A percentile compares a stretch with the other conserved stretches of the same genome.
phyloP scores from a whole-genome alignment of 768 basidiomycete species.

The Amanita exitialis region DNA sequence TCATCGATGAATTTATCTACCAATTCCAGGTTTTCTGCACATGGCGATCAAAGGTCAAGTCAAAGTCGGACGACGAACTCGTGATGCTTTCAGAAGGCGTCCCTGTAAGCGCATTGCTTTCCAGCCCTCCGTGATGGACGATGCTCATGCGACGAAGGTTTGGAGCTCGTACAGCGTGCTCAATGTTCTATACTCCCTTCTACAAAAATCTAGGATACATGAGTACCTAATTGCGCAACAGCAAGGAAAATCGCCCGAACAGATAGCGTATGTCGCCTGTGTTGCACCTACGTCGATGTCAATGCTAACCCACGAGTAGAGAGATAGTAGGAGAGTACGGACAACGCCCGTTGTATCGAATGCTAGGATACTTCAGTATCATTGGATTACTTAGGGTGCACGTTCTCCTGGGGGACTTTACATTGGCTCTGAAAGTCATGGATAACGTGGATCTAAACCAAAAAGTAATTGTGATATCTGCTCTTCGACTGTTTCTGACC shows the following conservation, averaged over 20 bases:
- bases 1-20: conserved; percentile 96
- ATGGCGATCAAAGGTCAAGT: conserved; percentile 78
- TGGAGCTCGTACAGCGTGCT: conserved; percentile 99
- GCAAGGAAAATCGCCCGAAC: conserved; percentile 70
- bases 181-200: conserved; percentile 96
- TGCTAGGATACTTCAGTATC: conserved; percentile 94
- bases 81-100: conserved; percentile 68
- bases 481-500: conserved; percentile 9
- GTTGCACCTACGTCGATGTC: background rate
- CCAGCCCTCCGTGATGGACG: background rate
- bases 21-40: conserved; percentile 96
- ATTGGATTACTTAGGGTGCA: conserved; percentile 94
- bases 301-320: conserved; percentile 24
- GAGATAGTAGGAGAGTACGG: conserved; percentile 91
- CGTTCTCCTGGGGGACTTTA: conserved; percentile 91
- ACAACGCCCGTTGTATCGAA: conserved; percentile 79
- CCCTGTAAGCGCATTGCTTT: conserved; percentile 31
- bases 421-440: conserved; percentile 90
- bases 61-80: conserved; percentile 87
- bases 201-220: conserved; percentile 94
- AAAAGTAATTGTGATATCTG: conserved; percentile 39
- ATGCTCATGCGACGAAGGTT: conserved; percentile 35
- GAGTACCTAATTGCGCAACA: conserved; percentile 83
- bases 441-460: conserved; percentile 89
- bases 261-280: conserved; percentile 60